Percentiles rank a stretch among this genome's conserved stretches.
These are phyloP conservation scores for Umbelopsis ramanniana DNA, from an alignment of 192 early-diverging fungal genomes.

Conservation along the genomic window DNA sequence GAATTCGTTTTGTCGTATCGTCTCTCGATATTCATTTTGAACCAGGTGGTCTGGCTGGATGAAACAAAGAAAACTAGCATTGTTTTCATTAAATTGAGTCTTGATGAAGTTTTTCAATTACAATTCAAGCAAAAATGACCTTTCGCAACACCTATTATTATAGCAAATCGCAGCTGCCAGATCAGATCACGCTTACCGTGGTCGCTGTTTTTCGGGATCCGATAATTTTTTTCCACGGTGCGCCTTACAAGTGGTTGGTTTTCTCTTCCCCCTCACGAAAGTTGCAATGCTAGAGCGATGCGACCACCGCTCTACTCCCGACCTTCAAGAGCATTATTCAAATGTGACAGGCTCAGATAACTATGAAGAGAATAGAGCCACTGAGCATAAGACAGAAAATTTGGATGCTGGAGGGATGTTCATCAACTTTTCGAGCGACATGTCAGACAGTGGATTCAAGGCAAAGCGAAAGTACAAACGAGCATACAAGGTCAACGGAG, in stretches of 20 bases:
- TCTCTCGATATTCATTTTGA: too few species aligned
- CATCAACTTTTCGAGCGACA: constrained; percentile 18
- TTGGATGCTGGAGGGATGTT: background rate
- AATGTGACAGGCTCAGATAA: background rate
- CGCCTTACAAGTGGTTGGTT: background rate
- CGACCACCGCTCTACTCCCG: background rate
- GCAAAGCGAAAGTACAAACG: constrained; percentile 4
- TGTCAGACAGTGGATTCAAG: constrained; percentile 14
- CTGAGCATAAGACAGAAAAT: background rate
- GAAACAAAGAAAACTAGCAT: too few species aligned
- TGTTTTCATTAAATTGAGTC: too few species aligned
- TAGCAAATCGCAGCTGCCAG: background rate
- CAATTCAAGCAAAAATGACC: too few species aligned
- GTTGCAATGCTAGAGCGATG: background rate
- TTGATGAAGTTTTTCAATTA: too few species aligned
- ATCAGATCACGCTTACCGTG: background rate
- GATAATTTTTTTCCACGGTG: constrained; percentile 15
- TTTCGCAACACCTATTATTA: too few species aligned
- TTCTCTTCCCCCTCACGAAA: background rate
- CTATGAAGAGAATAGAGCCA: background rate
- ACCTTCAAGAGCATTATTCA: background rate
- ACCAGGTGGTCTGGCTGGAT: too few species aligned
- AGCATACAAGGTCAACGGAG: constrained; percentile 18
- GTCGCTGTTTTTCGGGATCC: background rate
- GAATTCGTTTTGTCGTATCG: too few species aligned